Evolutionary conservation across 176 grass and related monocot genomes (phyloP).

Genomic region (Melocanna baccifera): DNA sequence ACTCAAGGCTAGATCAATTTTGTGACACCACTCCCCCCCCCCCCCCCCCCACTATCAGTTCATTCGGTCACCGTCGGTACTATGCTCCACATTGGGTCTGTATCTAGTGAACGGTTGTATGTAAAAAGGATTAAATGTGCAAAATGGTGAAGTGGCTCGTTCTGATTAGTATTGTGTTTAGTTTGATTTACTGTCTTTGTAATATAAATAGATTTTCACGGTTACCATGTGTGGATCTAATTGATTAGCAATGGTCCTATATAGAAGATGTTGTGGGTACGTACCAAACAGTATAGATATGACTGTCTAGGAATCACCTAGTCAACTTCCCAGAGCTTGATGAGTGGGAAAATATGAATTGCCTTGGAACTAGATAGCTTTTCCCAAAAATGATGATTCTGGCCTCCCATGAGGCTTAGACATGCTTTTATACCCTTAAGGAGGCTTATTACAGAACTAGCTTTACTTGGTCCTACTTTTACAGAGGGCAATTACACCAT

Average conservation of each 20-base stretch:
- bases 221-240: neutral
- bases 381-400: too few relatives aligned
- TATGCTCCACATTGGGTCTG: neutral
- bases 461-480: too few relatives aligned
- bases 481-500: too few relatives aligned
- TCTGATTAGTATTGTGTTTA: neutral
- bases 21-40: neutral
- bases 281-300: too few relatives aligned
- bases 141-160: conserved; percentile 5
- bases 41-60: neutral
- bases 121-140: conserved; percentile 27
- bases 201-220: conserved; percentile 25
- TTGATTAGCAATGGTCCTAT: neutral
- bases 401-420: too few relatives aligned
- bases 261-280: too few relatives aligned
- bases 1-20: conserved; percentile 36
- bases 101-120: conserved; percentile 9
- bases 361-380: too few relatives aligned
- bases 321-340: too few relatives aligned
- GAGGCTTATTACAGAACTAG: too few relatives aligned
- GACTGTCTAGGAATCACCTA: too few relatives aligned
- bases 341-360: too few relatives aligned
- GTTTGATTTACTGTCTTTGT: conserved; percentile 21
- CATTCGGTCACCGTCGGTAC: neutral
- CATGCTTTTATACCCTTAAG: too few relatives aligned